A percentile compares a stretch with the other conserved stretches of the same genome.
phyloP scores from a whole-genome alignment of 208 protist genomes.

The Trypanosoma caninum region DNA sequence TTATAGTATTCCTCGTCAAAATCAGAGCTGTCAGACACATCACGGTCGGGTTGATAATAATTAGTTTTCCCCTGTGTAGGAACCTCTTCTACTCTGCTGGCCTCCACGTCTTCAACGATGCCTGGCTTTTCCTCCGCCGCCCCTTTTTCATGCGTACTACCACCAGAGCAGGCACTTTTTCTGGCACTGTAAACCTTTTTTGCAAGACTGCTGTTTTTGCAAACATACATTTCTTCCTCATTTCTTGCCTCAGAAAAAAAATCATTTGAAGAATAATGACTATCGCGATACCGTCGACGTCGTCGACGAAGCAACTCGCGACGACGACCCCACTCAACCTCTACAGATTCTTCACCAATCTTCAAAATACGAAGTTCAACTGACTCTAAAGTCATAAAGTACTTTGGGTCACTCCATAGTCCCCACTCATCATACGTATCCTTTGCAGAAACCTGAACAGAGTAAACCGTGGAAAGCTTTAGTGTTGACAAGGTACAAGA shows the following conservation, averaged over 20 bases:
- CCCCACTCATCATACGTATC: constrained; percentile 92
- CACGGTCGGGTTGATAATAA: no score
- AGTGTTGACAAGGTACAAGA: constrained; percentile 62
- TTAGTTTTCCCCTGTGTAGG: no score
- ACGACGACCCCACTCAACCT: constrained; percentile 74
- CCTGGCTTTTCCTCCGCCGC: not conserved
- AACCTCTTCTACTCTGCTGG: no score
- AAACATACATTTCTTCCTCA: no score
- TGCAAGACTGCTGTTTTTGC: no score
- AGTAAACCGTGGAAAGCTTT: constrained; percentile 66
- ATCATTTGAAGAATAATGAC: no score
- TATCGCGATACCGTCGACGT: no score
- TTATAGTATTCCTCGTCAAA: not conserved
- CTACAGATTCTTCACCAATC: constrained; percentile 82
- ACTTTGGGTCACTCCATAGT: constrained; percentile 79
- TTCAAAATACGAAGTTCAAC: constrained; percentile 49
- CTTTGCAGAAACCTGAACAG: constrained; percentile 84
- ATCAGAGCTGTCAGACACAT: no score
- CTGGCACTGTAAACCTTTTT: no score
- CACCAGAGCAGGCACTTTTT: no score
- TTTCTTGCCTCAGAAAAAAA: not conserved
- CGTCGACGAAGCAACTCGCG: constrained; percentile 6
- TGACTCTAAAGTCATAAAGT: constrained; percentile 78
- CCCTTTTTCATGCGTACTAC: not conserved
- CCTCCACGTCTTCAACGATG: no score